Percentiles rank a stretch among this genome's conserved stretches.
Evolutionary conservation across 139 green algal genomes (phyloP).

Genomic region (Diplosphaera chodatii): DNA sequence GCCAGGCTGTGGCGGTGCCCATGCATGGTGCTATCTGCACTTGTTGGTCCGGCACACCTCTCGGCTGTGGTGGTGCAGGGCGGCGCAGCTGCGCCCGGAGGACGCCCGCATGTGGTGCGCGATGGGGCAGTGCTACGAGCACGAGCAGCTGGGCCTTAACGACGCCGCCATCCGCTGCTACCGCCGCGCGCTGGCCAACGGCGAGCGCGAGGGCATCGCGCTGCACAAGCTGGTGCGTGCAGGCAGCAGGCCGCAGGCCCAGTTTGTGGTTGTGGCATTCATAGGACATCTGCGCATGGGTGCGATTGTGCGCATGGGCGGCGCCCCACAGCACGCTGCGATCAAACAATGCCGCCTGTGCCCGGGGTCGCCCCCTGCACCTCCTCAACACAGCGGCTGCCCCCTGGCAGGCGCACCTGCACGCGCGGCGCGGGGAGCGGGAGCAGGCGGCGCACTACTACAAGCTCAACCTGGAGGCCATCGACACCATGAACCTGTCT

Average conservation of each 20-base stretch:
- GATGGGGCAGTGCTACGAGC: slow-evolving; percentile 92
- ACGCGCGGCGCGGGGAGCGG: slow-evolving; percentile 47
- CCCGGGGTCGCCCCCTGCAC: no score
- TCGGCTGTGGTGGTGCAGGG: no score
- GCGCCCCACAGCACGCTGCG: no score
- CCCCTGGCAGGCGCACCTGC: slow-evolving; percentile 65
- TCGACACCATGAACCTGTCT: slow-evolving; percentile 49
- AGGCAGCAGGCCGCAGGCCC: no score
- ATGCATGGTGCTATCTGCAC: no score
- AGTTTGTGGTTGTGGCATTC: no score
- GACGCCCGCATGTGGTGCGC: slow-evolving; percentile 97
- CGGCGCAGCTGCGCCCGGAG: slow-evolving; percentile 65
- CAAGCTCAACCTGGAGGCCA: slow-evolving; percentile 58
- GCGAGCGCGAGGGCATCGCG: slow-evolving; percentile 82
- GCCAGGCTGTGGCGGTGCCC: no score
- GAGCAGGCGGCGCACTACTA: slow-evolving; percentile 69
- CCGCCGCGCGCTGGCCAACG: slow-evolving; percentile 55
- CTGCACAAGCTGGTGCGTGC: slow-evolving; percentile 62
- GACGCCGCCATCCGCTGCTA: slow-evolving; percentile 83
- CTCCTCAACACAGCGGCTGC: no score
- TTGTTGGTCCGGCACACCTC: no score
- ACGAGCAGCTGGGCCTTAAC: slow-evolving; percentile 50
- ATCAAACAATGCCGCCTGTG: no score
- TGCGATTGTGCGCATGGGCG: no score
- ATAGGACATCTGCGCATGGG: no score